phyloP scores from a whole-genome alignment of 2,329 filamentous ascomycete species.

The Xylariaceae sp. region DNA sequence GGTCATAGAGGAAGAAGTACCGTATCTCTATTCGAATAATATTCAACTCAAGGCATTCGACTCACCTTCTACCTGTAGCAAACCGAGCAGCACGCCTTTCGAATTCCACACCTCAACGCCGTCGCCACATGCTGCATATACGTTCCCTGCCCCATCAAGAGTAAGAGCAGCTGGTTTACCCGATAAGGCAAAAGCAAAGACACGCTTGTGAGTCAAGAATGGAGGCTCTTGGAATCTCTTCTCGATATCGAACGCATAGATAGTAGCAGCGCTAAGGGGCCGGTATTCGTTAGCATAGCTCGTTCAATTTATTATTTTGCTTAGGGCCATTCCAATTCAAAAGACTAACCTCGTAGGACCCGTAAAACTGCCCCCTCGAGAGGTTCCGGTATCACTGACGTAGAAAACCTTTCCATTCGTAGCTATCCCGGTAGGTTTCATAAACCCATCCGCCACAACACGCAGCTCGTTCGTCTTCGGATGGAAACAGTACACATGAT shows the following conservation, averaged over 20 bases:
- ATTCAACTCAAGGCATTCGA: not conserved
- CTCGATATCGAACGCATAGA: constrained; percentile 48
- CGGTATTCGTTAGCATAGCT: constrained; percentile 3
- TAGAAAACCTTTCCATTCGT: constrained; percentile 40
- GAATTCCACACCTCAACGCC: constrained; percentile 48
- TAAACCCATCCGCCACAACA: constrained; percentile 45
- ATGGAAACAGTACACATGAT: constrained; percentile 46
- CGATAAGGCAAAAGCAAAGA: constrained; percentile 47
- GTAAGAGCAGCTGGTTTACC: constrained; percentile 43
- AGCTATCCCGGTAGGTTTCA: constrained; percentile 39
- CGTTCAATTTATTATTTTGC: not conserved
- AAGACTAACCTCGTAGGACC: constrained; percentile 28
- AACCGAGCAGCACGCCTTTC: constrained; percentile 41
- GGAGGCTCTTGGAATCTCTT: constrained; percentile 30
- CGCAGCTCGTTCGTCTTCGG: constrained; percentile 38
- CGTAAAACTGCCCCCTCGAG: constrained; percentile 26
- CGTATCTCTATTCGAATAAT: not conserved
- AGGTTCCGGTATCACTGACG: constrained; percentile 37
- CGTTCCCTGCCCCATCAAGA: constrained; percentile 41
- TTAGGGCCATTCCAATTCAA: not conserved
- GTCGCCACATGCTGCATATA: constrained; percentile 45
- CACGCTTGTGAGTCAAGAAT: constrained; percentile 45
- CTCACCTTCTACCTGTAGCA: constrained; percentile 36
- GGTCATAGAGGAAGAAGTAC: not conserved
- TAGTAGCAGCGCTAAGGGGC: constrained; percentile 30